Conservation (phyloP, 345 rosid species). For the Balakata baccata region DNA sequence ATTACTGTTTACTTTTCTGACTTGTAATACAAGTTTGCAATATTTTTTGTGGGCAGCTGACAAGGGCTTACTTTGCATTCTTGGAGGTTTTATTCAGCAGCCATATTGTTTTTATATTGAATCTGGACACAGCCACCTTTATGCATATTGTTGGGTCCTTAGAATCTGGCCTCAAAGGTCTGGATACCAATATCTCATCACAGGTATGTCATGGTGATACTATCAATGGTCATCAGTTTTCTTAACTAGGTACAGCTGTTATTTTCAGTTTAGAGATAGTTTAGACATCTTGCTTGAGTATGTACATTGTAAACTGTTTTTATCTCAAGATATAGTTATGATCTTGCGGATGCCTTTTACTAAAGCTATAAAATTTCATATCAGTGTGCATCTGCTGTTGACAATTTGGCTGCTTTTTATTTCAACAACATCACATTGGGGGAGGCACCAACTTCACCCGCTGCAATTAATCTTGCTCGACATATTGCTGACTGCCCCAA, state of each 20-base stretch:
- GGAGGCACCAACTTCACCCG: slow-evolving; percentile 72
- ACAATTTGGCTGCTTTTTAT: slow-evolving; percentile 91
- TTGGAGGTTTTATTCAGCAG: slow-evolving; percentile 80
- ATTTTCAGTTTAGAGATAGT: background rate
- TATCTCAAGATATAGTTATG: slow-evolving; percentile 3
- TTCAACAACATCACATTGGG: slow-evolving; percentile 97
- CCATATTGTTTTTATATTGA: slow-evolving; percentile 72
- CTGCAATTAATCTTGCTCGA: slow-evolving; percentile 74
- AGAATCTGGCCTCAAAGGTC: slow-evolving; percentile 95
- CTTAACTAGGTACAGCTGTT: background rate
- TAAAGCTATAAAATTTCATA: slow-evolving; percentile 18
- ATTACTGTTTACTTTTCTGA: background rate
- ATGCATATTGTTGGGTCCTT: slow-evolving; percentile 90
- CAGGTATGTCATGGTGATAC: slow-evolving; percentile 51
- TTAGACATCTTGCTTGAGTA: slow-evolving; percentile 5
- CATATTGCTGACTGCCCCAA: slow-evolving; percentile 88
- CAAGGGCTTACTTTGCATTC: slow-evolving; percentile 93
- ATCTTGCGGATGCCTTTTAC: slow-evolving; percentile 5
- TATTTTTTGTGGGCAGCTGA: slow-evolving; percentile 60
- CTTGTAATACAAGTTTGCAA: background rate
- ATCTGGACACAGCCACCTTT: slow-evolving; percentile 80
- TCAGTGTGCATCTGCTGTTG: slow-evolving; percentile 96
- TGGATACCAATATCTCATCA: slow-evolving; percentile 83
- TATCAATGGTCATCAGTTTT: background rate
- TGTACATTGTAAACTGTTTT: background rate